Evolutionary conservation across 2,329 filamentous ascomycete genomes (phyloP).

Genomic region (Fusarium chuoi): DNA sequence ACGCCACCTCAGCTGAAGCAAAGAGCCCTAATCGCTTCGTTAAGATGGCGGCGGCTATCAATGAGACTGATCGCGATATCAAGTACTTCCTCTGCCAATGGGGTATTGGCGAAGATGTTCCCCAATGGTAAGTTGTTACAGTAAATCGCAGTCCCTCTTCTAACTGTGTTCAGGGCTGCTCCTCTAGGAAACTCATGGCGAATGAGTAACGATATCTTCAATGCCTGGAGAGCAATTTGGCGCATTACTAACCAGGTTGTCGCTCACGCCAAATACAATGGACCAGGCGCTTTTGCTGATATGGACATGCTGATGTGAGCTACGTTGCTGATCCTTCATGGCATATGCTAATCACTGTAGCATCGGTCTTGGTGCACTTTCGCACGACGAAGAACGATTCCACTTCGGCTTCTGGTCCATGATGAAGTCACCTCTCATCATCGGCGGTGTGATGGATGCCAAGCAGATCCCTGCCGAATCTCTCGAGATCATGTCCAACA

Average conservation of each 20-base stretch:
- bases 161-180: constrained; percentile 48
- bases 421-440: constrained; percentile 60
- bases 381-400: constrained; percentile 59
- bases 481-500: constrained; percentile 58
- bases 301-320: constrained; percentile 63
- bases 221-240: constrained; percentile 61
- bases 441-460: constrained; percentile 57
- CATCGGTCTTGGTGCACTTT: constrained; percentile 59
- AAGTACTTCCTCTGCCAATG: constrained; percentile 64
- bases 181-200: constrained; percentile 59
- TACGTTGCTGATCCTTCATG: fast-evolving
- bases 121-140: constrained; percentile 50
- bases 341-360: constrained; percentile 34
- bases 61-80: constrained; percentile 53
- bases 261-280: constrained; percentile 57
- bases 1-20: constrained; percentile 51
- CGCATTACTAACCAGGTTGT: constrained; percentile 63
- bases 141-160: fast-evolving
- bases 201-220: constrained; percentile 65
- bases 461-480: constrained; percentile 52
- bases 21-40: constrained; percentile 55
- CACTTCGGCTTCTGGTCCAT: constrained; percentile 65
- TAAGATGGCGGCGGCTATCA: constrained; percentile 58
- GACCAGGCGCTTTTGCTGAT: constrained; percentile 60
- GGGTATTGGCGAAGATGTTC: constrained; percentile 60